A percentile compares a stretch with the other conserved stretches of the same genome.
phyloP scores from a whole-genome alignment of 2,329 filamentous ascomycete species.

The Coniella vitis region DNA sequence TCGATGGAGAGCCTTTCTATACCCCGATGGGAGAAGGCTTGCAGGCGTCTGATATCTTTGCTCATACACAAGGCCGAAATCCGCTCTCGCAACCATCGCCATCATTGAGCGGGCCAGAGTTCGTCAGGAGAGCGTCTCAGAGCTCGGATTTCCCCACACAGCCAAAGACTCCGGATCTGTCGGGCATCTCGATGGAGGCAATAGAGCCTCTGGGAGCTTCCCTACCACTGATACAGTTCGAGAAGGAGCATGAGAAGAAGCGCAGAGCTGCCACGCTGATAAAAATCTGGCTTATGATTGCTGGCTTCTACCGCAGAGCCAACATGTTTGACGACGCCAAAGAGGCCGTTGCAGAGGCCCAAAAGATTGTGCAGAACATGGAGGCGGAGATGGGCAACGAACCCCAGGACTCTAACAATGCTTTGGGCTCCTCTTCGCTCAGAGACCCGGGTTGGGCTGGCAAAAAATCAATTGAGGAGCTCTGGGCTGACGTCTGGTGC shows the following conservation, averaged over 20 bases:
- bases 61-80: slow-evolving; percentile 30
- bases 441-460: slow-evolving; percentile 68
- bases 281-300: slow-evolving; percentile 85
- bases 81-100: slow-evolving; percentile 36
- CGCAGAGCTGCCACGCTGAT: slow-evolving; percentile 53
- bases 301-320: slow-evolving; percentile 79
- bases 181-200: slow-evolving; percentile 33
- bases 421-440: slow-evolving; percentile 55
- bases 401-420: slow-evolving; percentile 50
- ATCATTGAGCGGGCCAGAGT: slow-evolving; percentile 28
- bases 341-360: slow-evolving; percentile 74
- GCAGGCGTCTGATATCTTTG: slow-evolving; percentile 37
- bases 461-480: slow-evolving; percentile 72
- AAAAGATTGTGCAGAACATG: slow-evolving; percentile 64
- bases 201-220: slow-evolving; percentile 39
- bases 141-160: slow-evolving; percentile 37
- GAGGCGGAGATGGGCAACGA: slow-evolving; percentile 61
- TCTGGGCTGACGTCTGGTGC: slow-evolving; percentile 77
- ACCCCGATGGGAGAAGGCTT: slow-evolving; percentile 37
- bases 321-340: slow-evolving; percentile 72
- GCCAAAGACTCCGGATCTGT: slow-evolving; percentile 32
- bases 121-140: slow-evolving; percentile 27
- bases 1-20: slow-evolving; percentile 46
- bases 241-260: slow-evolving; percentile 44
- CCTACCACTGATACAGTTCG: slow-evolving; percentile 47